These are phyloP conservation scores for Lyophyllum shimeji DNA, from an alignment of 768 basidiomycete species.

Conservation along the genomic window DNA sequence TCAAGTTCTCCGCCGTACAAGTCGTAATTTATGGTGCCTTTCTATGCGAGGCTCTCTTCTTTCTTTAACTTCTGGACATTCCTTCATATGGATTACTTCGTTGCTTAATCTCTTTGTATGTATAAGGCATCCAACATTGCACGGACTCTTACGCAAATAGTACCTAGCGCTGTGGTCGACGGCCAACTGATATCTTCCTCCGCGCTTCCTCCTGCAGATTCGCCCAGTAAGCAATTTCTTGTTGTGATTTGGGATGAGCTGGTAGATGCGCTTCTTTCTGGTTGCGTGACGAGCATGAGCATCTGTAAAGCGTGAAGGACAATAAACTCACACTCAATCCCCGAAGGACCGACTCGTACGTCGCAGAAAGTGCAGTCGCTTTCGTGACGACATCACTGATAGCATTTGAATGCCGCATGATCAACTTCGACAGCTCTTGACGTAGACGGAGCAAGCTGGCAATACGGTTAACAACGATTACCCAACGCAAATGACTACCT, in stretches of 20 bases:
- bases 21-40: conserved; percentile 5
- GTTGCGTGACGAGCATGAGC: conserved; percentile 3
- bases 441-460: conserved; percentile 80
- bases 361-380: conserved; percentile 66
- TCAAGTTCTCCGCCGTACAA: conserved; percentile 18
- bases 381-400: conserved; percentile 58
- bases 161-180: conserved; percentile 20
- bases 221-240: conserved; percentile 85
- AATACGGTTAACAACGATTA: neutral
- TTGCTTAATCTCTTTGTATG: conserved; percentile 6
- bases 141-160: neutral
- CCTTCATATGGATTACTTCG: neutral
- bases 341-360: conserved; percentile 78
- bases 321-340: conserved; percentile 64
- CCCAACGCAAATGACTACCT: neutral
- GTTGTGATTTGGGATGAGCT: conserved; percentile 82
- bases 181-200: conserved; percentile 49
- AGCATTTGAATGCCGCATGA: conserved; percentile 70
- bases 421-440: conserved; percentile 77
- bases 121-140: conserved; percentile 1
- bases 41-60: conserved; percentile 1
- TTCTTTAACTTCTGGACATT: conserved; percentile 2
- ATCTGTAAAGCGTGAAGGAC: neutral
- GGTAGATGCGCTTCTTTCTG: conserved; percentile 69
- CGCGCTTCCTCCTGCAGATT: conserved; percentile 81